Evolutionary conservation across 2,329 filamentous ascomycete species (phyloP).

Genomic region (Botryotinia calthae): DNA sequence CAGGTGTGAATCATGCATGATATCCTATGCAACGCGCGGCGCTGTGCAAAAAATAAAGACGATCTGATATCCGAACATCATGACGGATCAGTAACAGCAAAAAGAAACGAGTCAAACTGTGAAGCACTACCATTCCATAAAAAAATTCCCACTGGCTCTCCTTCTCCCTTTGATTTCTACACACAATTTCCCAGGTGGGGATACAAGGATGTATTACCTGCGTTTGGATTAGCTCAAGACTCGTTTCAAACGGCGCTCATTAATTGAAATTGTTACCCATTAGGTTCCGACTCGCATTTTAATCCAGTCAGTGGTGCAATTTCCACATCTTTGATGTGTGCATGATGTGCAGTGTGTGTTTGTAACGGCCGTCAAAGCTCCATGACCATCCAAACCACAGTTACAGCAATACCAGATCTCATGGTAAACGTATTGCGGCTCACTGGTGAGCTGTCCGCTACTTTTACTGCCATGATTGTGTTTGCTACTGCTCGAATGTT

Average conservation of each 20-base stretch:
- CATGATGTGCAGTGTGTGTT: not conserved
- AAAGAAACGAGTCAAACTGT: not conserved
- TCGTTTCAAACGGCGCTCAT: not conserved
- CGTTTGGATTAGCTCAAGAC: not conserved
- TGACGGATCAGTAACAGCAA: not conserved
- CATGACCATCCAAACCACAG: not conserved
- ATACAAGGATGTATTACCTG: not conserved
- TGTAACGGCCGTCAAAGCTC: not conserved
- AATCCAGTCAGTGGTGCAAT: slow-evolving; percentile 2
- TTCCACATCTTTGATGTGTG: not conserved
- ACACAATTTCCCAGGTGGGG: too few species aligned
- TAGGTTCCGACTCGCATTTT: not conserved
- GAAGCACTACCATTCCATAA: not conserved
- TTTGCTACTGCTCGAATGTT: not conserved
- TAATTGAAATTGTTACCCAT: not conserved
- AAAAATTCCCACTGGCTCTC: not conserved
- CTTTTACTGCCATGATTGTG: not conserved
- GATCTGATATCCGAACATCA: not conserved
- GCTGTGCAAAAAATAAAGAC: slow-evolving; percentile 4
- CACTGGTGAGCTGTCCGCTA: not conserved
- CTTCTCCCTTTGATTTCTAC: not conserved
- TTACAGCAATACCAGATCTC: slow-evolving; percentile 14
- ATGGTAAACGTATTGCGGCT: not conserved
- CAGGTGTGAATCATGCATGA: not conserved
- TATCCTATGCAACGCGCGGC: not conserved